These are phyloP conservation scores for Zalerion maritima DNA, from an alignment of 495 filamentous ascomycete genomes.

Conservation along the genomic window DNA sequence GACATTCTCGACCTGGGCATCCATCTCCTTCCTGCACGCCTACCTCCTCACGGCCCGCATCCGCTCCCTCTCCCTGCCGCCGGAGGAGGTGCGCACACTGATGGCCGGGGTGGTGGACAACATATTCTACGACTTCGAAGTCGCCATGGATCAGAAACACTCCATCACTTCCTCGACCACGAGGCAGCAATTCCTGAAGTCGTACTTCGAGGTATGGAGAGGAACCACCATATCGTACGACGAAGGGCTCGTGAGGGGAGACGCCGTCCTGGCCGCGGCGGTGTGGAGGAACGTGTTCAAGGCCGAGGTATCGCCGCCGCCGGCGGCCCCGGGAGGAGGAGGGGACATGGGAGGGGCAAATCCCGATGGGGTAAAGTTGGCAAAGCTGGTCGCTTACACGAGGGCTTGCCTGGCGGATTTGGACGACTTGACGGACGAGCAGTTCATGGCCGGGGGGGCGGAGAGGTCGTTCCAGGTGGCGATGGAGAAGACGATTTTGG, in stretches of 20 bases:
- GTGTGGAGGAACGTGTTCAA: constrained; percentile 92
- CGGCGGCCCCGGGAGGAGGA: too few relatives aligned
- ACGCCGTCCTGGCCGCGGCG: constrained; percentile 73
- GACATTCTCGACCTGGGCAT: constrained; percentile 90
- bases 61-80: constrained; percentile 57
- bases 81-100: constrained; percentile 21
- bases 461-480: constrained; percentile 2
- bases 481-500: not conserved
- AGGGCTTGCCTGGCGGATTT: too few relatives aligned
- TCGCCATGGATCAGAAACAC: constrained; percentile 63
- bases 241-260: constrained; percentile 68
- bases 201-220: constrained; percentile 83
- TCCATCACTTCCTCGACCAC: constrained; percentile 45
- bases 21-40: constrained; percentile 91
- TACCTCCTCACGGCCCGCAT: constrained; percentile 83
- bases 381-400: too few relatives aligned
- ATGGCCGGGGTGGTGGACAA: constrained; percentile 56
- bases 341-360: too few relatives aligned
- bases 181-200: constrained; percentile 78
- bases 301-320: too few relatives aligned
- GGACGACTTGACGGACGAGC: too few relatives aligned
- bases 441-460: too few relatives aligned
- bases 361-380: too few relatives aligned
- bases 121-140: constrained; percentile 84
- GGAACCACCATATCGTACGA: constrained; percentile 74